A percentile compares a stretch with the other conserved stretches of the same genome.
Evolutionary conservation across 2,329 filamentous ascomycete species (phyloP).

Genomic region (Curvularia spicifera): DNA sequence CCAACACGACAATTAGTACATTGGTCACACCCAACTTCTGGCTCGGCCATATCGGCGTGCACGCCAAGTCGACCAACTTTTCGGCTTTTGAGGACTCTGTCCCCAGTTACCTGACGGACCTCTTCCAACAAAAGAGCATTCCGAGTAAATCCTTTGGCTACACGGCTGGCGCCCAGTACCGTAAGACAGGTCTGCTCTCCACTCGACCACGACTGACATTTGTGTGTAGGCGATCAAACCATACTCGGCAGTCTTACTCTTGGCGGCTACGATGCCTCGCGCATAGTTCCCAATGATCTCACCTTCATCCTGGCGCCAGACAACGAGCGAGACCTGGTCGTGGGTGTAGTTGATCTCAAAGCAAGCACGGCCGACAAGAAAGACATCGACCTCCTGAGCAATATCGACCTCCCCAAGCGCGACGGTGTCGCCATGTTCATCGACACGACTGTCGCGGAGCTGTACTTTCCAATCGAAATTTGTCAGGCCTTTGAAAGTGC

Average conservation of each 20-base stretch:
- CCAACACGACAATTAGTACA: constrained; percentile 53
- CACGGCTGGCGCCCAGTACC: constrained; percentile 76
- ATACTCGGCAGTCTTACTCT: constrained; percentile 63
- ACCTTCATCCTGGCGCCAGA: constrained; percentile 64
- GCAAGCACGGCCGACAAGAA: constrained; percentile 38
- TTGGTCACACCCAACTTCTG: constrained; percentile 52
- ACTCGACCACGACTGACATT: constrained; percentile 13
- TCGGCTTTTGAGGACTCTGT: constrained; percentile 60
- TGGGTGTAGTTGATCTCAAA: constrained; percentile 58
- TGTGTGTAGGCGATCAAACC: constrained; percentile 39
- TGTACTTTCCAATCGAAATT: constrained; percentile 58
- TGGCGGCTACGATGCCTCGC: constrained; percentile 71
- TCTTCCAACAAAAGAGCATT: constrained; percentile 64
- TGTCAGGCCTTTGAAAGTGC: constrained; percentile 69
- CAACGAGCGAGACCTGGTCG: constrained; percentile 65
- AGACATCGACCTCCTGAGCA: constrained; percentile 46
- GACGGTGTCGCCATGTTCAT: constrained; percentile 53
- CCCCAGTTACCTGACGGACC: constrained; percentile 59
- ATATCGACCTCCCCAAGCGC: constrained; percentile 1
- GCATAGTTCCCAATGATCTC: constrained; percentile 66
- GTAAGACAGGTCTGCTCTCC: constrained; percentile 51
- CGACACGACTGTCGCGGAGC: constrained; percentile 57
- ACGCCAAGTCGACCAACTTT: constrained; percentile 59
- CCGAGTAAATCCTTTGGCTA: constrained; percentile 77
- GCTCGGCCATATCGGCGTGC: constrained; percentile 57